phyloP scores from a whole-genome alignment of 1,284 basidiomycete species.

The Moesziomyces antarcticus region DNA sequence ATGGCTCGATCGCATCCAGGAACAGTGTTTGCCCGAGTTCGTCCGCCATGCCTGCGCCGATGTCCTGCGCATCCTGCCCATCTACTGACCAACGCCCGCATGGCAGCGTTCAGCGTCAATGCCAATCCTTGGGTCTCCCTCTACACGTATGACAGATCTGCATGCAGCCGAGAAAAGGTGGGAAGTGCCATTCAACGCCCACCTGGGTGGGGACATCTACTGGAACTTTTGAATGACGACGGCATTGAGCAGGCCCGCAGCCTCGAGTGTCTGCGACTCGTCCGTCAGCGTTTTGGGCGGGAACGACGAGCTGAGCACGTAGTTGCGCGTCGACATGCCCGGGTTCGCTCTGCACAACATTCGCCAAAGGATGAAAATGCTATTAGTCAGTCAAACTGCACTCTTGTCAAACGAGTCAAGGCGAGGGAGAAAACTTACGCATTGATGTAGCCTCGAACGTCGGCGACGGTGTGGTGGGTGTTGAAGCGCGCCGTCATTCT shows the following conservation, averaged over 20 bases:
- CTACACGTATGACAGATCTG: neutral
- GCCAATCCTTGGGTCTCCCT: too few species aligned
- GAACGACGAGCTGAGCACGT: conserved; percentile 62
- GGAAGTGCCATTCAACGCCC: neutral
- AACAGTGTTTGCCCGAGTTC: conserved; percentile 45
- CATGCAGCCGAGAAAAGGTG: conserved; percentile 3
- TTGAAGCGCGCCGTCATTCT: conserved; percentile 91
- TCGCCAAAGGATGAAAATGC: neutral
- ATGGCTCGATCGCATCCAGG: conserved; percentile 52
- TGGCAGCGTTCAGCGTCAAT: too few species aligned
- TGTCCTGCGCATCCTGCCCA: conserved; percentile 40
- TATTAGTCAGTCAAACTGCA: conserved; percentile 1
- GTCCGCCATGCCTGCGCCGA: conserved; percentile 38
- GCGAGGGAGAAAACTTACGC: conserved; percentile 74
- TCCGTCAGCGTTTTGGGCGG: conserved; percentile 64
- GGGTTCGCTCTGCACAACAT: conserved; percentile 45
- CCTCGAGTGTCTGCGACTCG: conserved; percentile 57
- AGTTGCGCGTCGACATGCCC: conserved; percentile 56
- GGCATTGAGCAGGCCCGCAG: conserved; percentile 62
- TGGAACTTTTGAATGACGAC: conserved; percentile 65
- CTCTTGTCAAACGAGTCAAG: neutral
- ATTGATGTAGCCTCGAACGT: conserved; percentile 87
- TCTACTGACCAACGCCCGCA: conserved; percentile 17
- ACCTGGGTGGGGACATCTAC: conserved; percentile 2
- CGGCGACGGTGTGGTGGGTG: conserved; percentile 86